A percentile compares a stretch with the other conserved stretches of the same genome.
phyloP scores from a whole-genome alignment of 495 filamentous ascomycete genomes.

The Aspergillus sparsus region DNA sequence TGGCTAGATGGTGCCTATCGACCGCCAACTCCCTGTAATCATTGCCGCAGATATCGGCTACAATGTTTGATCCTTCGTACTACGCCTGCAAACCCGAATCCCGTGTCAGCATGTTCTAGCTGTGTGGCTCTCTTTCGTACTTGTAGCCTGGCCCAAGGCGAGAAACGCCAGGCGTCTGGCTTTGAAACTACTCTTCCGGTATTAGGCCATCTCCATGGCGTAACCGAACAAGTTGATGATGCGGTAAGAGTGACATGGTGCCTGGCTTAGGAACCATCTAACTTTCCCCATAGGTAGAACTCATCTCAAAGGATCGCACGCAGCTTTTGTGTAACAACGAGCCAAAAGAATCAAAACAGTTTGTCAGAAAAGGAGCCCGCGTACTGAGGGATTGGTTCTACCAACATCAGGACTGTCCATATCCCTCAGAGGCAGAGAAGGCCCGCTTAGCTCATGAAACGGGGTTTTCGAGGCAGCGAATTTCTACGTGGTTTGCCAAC shows the following conservation, averaged over 20 bases:
- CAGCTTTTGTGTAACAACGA: conserved; percentile 11
- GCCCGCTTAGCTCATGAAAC: conserved; percentile 33
- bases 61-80: conserved; percentile 51
- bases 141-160: conserved; percentile 63
- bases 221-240: conserved; percentile 37
- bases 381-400: conserved; percentile 44
- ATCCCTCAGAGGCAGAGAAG: conserved; percentile 41
- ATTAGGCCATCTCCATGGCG: conserved; percentile 42
- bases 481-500: conserved; percentile 48
- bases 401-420: conserved; percentile 48
- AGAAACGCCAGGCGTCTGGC: conserved; percentile 44
- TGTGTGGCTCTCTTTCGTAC: conserved; percentile 73
- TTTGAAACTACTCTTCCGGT: conserved; percentile 51
- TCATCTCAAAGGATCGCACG: neutral
- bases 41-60: conserved; percentile 45
- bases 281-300: neutral
- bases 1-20: conserved; percentile 48
- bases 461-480: conserved; percentile 37
- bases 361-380: conserved; percentile 61
- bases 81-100: conserved; percentile 49
- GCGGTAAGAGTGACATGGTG: neutral
- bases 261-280: neutral
- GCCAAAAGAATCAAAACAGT: conserved; percentile 50
- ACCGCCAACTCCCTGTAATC: conserved; percentile 40
- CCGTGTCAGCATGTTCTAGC: conserved; percentile 67